Conservation (phyloP, 2,329 filamentous ascomycete genomes). For the Curvularia spicifera region DNA sequence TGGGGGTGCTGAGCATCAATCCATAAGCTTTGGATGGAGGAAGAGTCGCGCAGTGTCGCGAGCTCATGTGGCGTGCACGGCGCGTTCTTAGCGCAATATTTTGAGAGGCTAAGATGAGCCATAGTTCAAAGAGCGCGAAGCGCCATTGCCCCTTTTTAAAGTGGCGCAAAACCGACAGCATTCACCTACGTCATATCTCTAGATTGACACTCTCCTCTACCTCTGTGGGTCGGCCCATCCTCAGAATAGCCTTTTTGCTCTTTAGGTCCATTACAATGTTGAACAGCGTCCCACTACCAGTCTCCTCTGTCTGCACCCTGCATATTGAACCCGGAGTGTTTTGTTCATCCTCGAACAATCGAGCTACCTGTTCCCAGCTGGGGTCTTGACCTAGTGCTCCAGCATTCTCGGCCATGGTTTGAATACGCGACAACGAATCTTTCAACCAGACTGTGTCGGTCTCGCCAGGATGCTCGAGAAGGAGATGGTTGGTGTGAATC, state of each 20-base stretch:
- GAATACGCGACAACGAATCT: conserved; percentile 49
- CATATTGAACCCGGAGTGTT: conserved; percentile 49
- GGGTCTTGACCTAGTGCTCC: conserved; percentile 30
- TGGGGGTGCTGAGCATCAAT: too few relatives aligned
- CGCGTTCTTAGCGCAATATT: background rate
- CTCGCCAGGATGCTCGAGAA: conserved; percentile 49
- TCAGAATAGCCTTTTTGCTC: conserved; percentile 38
- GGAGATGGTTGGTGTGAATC: conserved; percentile 55
- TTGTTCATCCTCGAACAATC: conserved; percentile 52
- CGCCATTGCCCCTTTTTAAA: background rate
- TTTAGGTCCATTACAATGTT: conserved; percentile 49
- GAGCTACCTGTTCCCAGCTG: conserved; percentile 37
- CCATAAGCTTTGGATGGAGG: background rate
- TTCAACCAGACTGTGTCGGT: conserved; percentile 52
- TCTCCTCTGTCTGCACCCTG: conserved; percentile 31
- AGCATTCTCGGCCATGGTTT: conserved; percentile 47
- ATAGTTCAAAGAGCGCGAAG: too few relatives aligned
- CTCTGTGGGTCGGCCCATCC: conserved; percentile 41
- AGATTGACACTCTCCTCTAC: conserved; percentile 36
- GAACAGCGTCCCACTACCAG: conserved; percentile 44
- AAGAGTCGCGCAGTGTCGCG: background rate
- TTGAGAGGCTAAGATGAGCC: background rate
- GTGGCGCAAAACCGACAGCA: background rate
- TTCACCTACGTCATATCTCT: conserved; percentile 19
- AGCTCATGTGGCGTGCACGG: background rate